Percentiles rank a stretch among this genome's conserved stretches.
Evolutionary conservation across 306 rosid genomes (phyloP).

Genomic region (Trifolium pratense): DNA sequence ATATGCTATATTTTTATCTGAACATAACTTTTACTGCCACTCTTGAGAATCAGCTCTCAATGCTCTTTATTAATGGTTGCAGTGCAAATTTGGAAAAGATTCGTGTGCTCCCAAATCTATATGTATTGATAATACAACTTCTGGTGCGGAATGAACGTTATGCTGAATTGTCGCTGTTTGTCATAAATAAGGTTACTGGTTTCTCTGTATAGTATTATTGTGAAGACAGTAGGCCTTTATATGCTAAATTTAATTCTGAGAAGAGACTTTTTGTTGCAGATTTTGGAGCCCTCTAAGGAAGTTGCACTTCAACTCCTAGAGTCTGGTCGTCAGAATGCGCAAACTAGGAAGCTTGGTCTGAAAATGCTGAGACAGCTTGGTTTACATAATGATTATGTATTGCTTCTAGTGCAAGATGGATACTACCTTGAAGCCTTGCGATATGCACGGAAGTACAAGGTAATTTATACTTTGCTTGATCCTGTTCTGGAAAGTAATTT

Average conservation of each 20-base stretch:
- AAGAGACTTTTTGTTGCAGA: conserved; percentile 53
- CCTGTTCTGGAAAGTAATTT: conserved; percentile 24
- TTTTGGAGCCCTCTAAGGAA: conserved; percentile 92
- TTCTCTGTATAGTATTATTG: conserved; percentile 21
- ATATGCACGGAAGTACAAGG: conserved; percentile 79
- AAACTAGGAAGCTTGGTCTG: conserved; percentile 86
- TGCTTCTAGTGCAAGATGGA: conserved; percentile 86
- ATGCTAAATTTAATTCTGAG: conserved; percentile 38
- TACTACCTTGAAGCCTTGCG: conserved; percentile 92
- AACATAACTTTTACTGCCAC: conserved; percentile 6
- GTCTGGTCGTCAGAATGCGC: conserved; percentile 79
- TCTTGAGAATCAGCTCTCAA: conserved; percentile 24
- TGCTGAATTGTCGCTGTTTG: conserved; percentile 83
- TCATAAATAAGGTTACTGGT: conserved; percentile 74
- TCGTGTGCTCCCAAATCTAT: conserved; percentile 68
- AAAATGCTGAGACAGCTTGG: conserved; percentile 94
- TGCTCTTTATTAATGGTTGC: conserved; percentile 47
- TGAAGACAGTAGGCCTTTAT: conserved; percentile 13
- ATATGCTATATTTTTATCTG: conserved; percentile 19
- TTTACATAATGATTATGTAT: conserved; percentile 86
- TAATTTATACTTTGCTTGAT: conserved; percentile 44
- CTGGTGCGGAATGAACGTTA: conserved; percentile 80
- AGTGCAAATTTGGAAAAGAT: conserved; percentile 82
- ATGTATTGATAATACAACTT: conserved; percentile 75
- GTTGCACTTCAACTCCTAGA: conserved; percentile 91